These are phyloP conservation scores for Metschnikowia kofuensis DNA, from an alignment of 805 yeast genomes.

Conservation along the genomic window DNA sequence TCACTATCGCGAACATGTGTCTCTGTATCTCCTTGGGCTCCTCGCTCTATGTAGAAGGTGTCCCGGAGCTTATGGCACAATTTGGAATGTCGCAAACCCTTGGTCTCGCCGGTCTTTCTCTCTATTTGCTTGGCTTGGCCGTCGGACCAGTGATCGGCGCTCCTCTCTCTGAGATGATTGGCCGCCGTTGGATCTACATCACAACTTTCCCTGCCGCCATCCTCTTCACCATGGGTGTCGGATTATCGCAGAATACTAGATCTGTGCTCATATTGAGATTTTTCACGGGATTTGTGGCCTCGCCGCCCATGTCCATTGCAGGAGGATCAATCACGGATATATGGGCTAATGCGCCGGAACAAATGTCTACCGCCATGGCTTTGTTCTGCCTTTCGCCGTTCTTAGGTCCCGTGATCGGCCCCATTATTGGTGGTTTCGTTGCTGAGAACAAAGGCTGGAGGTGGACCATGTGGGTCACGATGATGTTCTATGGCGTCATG, in stretches of 20 bases:
- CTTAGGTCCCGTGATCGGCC: conserved; percentile 22
- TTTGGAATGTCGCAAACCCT: conserved; percentile 59
- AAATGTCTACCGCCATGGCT: conserved; percentile 71
- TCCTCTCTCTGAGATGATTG: conserved; percentile 37
- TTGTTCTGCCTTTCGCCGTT: conserved; percentile 51
- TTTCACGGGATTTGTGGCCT: conserved; percentile 70
- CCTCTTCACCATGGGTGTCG: conserved; percentile 22
- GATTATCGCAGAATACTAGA: conserved; percentile 13
- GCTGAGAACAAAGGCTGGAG: conserved; percentile 46
- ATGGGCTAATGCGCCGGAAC: conserved; percentile 52
- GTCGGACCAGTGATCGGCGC: conserved; percentile 70
- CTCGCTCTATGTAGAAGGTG: conserved; percentile 65
- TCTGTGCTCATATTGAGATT: conserved; percentile 66
- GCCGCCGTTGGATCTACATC: conserved; percentile 18
- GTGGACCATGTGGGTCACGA: conserved; percentile 21
- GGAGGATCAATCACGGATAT: conserved; percentile 82
- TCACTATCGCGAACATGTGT: conserved; percentile 59
- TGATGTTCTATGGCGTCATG: conserved; percentile 19
- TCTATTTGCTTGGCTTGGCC: conserved; percentile 69
- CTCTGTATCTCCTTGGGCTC: conserved; percentile 74
- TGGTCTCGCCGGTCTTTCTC: conserved; percentile 64
- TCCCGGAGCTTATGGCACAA: conserved; percentile 47
- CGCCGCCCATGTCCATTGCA: conserved; percentile 81
- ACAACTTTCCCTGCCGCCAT: conserved; percentile 16
- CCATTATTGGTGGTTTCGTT: conserved; percentile 21